A percentile compares a stretch with the other conserved stretches of the same genome.
Evolutionary conservation across 2,329 filamentous ascomycete genomes (phyloP).

Genomic region (Westerdykella sp.): DNA sequence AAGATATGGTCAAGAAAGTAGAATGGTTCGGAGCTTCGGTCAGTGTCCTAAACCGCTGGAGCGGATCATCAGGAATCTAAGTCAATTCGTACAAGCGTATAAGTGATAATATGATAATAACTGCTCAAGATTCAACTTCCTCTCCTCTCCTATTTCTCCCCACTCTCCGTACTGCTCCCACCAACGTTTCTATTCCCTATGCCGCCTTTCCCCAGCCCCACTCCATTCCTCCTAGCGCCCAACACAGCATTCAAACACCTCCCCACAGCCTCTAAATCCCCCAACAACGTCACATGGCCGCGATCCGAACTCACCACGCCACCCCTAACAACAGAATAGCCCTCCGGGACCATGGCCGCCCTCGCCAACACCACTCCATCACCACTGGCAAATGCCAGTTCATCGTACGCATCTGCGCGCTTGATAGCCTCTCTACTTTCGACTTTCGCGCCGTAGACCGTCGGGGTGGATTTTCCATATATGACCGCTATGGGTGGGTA

Average conservation of each 20-base stretch:
- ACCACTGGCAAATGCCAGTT: conserved; percentile 77
- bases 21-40: too few species aligned
- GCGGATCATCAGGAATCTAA: too few species aligned
- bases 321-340: conserved; percentile 67
- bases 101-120: too few species aligned
- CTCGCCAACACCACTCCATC: conserved; percentile 84
- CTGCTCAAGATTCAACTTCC: too few species aligned
- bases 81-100: too few species aligned
- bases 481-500: conserved; percentile 81
- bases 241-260: conserved; percentile 63
- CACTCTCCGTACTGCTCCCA: neutral
- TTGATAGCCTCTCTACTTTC: conserved; percentile 66
- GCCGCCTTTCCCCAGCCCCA: conserved; percentile 53
- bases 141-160: neutral
- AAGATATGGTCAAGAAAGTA: too few species aligned
- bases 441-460: conserved; percentile 75
- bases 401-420: conserved; percentile 72
- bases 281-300: conserved; percentile 81
- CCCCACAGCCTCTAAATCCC: conserved; percentile 76
- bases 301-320: conserved; percentile 74
- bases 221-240: conserved; percentile 63
- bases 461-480: conserved; percentile 81
- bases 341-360: conserved; percentile 76
- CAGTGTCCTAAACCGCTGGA: too few species aligned
- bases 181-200: conserved; percentile 2